Conservation (phyloP, 2,329 filamentous ascomycete genomes). For the Talaromyces sp. region DNA sequence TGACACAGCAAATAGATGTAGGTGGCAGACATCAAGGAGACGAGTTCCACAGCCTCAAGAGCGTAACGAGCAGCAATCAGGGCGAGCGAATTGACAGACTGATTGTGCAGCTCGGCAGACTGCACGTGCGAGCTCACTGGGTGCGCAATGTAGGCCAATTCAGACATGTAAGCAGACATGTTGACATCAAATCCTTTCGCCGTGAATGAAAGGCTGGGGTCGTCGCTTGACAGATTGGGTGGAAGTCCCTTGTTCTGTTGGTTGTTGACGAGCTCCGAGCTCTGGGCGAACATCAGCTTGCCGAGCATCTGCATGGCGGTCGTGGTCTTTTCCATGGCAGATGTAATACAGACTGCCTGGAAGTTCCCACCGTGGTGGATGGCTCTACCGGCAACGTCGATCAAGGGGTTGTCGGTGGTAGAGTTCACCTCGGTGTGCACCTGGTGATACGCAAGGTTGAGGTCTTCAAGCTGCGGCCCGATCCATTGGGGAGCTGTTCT, state of each 20-base stretch:
- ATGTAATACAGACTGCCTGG: constrained; percentile 59
- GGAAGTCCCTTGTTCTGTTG: constrained; percentile 57
- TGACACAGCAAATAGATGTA: constrained; percentile 57
- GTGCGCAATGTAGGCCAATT: constrained; percentile 58
- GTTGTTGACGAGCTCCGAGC: constrained; percentile 60
- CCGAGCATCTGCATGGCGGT: constrained; percentile 51
- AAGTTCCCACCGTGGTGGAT: constrained; percentile 65
- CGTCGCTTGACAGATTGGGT: constrained; percentile 58
- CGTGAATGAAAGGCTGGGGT: constrained; percentile 55
- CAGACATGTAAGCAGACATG: constrained; percentile 60
- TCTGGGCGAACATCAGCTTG: constrained; percentile 61
- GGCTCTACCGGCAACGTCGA: constrained; percentile 41
- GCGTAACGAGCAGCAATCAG: constrained; percentile 57
- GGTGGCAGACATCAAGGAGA: constrained; percentile 53
- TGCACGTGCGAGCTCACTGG: constrained; percentile 61
- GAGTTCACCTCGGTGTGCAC: constrained; percentile 61
- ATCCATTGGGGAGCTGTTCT: constrained; percentile 66
- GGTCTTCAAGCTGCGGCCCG: constrained; percentile 61
- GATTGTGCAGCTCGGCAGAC: constrained; percentile 64
- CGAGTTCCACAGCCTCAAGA: constrained; percentile 51
- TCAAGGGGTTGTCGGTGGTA: constrained; percentile 62
- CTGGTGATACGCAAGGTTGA: constrained; percentile 54
- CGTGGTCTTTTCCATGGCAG: constrained; percentile 60
- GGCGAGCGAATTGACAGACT: constrained; percentile 63
- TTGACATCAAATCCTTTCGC: constrained; percentile 64